Conservation (phyloP, 2,329 filamentous ascomycete genomes). For the Cladophialophora psammophila region DNA sequence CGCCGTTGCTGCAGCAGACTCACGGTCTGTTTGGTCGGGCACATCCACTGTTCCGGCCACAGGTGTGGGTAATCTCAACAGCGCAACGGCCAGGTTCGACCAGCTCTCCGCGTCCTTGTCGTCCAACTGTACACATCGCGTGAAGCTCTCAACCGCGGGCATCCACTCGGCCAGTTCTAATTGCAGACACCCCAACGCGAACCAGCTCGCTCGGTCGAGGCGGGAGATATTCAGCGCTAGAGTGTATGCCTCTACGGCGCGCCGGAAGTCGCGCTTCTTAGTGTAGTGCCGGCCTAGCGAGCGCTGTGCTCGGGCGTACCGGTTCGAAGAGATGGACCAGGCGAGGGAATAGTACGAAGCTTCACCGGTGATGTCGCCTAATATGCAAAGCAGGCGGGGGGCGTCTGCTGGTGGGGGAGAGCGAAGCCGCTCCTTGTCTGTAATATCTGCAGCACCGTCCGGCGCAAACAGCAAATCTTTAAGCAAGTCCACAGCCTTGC, state of each 20-base stretch:
- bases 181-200: conserved; percentile 85
- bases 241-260: conserved; percentile 78
- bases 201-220: conserved; percentile 85
- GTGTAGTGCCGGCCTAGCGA: conserved; percentile 84
- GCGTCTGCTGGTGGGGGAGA: conserved; percentile 78
- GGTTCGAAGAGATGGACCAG: conserved; percentile 81
- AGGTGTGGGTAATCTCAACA: conserved; percentile 63
- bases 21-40: background rate
- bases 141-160: conserved; percentile 83
- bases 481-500: conserved; percentile 79
- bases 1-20: background rate
- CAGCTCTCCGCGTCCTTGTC: conserved; percentile 91
- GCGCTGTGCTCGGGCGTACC: conserved; percentile 86
- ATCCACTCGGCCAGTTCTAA: conserved; percentile 78
- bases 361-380: conserved; percentile 85
- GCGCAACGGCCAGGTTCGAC: conserved; percentile 89
- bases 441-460: conserved; percentile 51
- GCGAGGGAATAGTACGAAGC: conserved; percentile 79
- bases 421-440: conserved; percentile 60
- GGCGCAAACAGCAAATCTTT: conserved; percentile 76
- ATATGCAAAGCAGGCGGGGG: conserved; percentile 87
- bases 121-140: conserved; percentile 81
- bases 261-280: conserved; percentile 67
- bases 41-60: conserved; percentile 4
- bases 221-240: conserved; percentile 80